Conservation (phyloP, 495 filamentous ascomycete species). For the Lentithecium fluviatile region DNA sequence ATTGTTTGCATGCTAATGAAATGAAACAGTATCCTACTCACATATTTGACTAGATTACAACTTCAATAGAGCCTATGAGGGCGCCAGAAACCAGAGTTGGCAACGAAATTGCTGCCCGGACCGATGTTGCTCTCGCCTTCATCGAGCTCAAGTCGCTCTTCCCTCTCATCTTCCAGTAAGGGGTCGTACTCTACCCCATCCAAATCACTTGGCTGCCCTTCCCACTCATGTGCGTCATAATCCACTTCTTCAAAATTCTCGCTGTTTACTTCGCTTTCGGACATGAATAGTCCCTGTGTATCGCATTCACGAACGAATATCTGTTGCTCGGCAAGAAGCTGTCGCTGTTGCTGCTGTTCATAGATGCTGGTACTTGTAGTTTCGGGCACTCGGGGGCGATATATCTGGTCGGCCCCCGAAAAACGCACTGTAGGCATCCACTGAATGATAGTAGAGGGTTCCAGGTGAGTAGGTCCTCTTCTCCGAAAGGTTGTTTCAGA, state of each 20-base stretch:
- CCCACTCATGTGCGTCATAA: constrained; percentile 7
- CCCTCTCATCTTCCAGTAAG: background rate
- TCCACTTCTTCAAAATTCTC: constrained; percentile 12
- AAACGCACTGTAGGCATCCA: constrained; percentile 23
- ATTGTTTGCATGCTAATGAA: too few relatives aligned
- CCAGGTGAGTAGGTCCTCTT: background rate
- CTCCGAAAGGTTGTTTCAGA: background rate
- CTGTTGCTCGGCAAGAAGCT: background rate
- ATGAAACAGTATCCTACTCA: too few relatives aligned
- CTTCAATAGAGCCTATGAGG: constrained; percentile 42
- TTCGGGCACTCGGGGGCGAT: background rate
- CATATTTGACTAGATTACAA: too few relatives aligned
- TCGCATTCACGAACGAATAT: background rate
- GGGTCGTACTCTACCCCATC: background rate
- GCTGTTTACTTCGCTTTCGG: background rate
- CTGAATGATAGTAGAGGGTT: background rate
- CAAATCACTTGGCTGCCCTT: background rate
- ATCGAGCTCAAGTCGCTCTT: background rate
- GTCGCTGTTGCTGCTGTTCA: constrained; percentile 18
- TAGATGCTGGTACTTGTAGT: constrained; percentile 17
- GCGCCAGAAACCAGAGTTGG: constrained; percentile 38
- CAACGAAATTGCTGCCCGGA: background rate
- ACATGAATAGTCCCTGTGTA: constrained; percentile 2
- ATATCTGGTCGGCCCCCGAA: constrained; percentile 1
- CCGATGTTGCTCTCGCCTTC: background rate